These are phyloP conservation scores for Benincasa hispida DNA, from an alignment of 306 rosid species.

Conservation along the genomic window DNA sequence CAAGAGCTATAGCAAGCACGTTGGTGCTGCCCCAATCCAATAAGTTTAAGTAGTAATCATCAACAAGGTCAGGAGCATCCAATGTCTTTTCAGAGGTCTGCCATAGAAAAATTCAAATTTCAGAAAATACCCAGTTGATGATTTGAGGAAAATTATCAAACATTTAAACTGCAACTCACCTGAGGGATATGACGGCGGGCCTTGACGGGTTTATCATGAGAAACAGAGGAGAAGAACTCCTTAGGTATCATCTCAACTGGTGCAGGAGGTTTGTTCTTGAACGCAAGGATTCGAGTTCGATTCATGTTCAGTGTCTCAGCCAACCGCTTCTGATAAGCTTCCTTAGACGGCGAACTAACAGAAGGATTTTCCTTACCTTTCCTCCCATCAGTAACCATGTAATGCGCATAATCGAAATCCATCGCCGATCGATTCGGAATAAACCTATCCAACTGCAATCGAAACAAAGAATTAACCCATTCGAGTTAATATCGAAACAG, in stretches of 20 bases:
- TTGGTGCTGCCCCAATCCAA: constrained; percentile 66
- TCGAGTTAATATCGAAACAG: not conserved
- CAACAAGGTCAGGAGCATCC: constrained; percentile 69
- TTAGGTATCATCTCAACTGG: constrained; percentile 37
- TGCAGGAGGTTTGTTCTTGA: constrained; percentile 70
- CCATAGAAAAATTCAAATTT: constrained; percentile 3
- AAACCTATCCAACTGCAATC: constrained; percentile 35
- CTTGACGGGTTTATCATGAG: constrained; percentile 25
- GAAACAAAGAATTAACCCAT: not conserved
- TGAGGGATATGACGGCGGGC: constrained; percentile 55
- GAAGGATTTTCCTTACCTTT: constrained; percentile 47
- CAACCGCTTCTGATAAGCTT: constrained; percentile 43
- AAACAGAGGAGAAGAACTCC: constrained; percentile 23
- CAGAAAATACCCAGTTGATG: not conserved
- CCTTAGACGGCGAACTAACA: constrained; percentile 34
- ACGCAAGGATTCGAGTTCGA: constrained; percentile 59
- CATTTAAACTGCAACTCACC: constrained; percentile 17
- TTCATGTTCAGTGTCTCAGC: constrained; percentile 61
- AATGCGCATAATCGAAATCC: constrained; percentile 37
- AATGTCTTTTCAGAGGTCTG: constrained; percentile 69
- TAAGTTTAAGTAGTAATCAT: constrained; percentile 60
- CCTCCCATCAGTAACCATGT: constrained; percentile 35
- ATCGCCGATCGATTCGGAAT: constrained; percentile 40
- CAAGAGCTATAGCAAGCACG: constrained; percentile 56
- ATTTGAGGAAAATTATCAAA: not conserved